Percentiles rank a stretch among this genome's conserved stretches.
phyloP scores from a whole-genome alignment of 371 early-diverging fungal genomes.

The Phascolomyces articulosus region DNA sequence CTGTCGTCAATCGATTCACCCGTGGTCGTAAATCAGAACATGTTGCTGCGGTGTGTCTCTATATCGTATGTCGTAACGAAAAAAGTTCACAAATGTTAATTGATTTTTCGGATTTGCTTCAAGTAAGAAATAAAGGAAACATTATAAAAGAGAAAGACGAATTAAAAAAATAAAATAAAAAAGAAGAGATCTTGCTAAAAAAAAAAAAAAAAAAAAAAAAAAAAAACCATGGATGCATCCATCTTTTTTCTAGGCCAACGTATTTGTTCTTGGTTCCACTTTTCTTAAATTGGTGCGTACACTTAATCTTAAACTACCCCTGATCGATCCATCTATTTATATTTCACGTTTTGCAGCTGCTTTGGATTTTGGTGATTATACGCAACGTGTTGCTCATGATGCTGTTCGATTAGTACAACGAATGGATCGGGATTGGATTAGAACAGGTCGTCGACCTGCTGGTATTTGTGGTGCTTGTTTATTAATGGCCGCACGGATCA shows the following conservation, averaged over 20 bases:
- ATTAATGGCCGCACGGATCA: slow-evolving; percentile 95
- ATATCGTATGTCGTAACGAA: slow-evolving; percentile 94
- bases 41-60: slow-evolving; percentile 96
- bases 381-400: slow-evolving; percentile 78
- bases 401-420: slow-evolving; percentile 90
- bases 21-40: slow-evolving; percentile 87
- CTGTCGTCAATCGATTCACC: slow-evolving; percentile 90
- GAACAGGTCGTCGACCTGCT: slow-evolving; percentile 95
- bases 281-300: slow-evolving; percentile 85
- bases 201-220: neutral
- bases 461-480: slow-evolving; percentile 99
- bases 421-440: slow-evolving; percentile 99
- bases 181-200: no score
- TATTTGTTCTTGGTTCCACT: slow-evolving; percentile 93
- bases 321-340: slow-evolving; percentile 97
- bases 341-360: slow-evolving; percentile 93
- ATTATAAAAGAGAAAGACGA: no score
- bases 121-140: slow-evolving; percentile 36
- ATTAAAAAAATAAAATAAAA: no score
- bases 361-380: slow-evolving; percentile 94
- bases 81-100: slow-evolving; percentile 96
- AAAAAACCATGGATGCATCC: neutral
- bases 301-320: slow-evolving; percentile 80
- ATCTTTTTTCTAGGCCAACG: slow-evolving; percentile 64
- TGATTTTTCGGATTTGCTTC: slow-evolving; percentile 94